Conservation (phyloP, 306 rosid species). For the Vigna reflexopilosa region DNA sequence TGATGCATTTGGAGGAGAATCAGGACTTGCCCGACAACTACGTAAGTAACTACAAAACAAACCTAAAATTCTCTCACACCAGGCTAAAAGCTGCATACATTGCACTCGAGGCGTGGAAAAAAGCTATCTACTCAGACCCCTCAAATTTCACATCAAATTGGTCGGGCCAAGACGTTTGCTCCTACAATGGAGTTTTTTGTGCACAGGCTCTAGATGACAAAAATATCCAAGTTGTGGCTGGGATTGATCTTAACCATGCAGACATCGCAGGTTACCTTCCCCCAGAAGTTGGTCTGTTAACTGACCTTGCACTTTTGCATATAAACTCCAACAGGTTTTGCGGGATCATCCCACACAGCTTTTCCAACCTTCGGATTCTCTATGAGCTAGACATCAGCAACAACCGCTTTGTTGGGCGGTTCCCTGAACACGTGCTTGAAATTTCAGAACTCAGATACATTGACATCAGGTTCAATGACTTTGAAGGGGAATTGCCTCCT, state of each 20-base stretch:
- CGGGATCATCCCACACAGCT: slow-evolving; percentile 68
- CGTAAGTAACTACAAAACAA: slow-evolving; percentile 18
- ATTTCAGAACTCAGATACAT: slow-evolving; percentile 55
- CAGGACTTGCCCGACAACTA: slow-evolving; percentile 56
- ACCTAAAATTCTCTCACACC: slow-evolving; percentile 38
- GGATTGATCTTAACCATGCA: slow-evolving; percentile 77
- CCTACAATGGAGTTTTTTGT: slow-evolving; percentile 73
- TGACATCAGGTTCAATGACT: slow-evolving; percentile 72
- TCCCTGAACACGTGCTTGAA: slow-evolving; percentile 57
- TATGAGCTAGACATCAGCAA: slow-evolving; percentile 75
- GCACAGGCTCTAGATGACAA: slow-evolving; percentile 60
- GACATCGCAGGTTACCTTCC: slow-evolving; percentile 87
- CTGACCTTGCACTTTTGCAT: slow-evolving; percentile 73
- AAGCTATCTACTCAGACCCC: slow-evolving; percentile 76
- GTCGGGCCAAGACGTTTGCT: slow-evolving; percentile 76
- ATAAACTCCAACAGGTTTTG: slow-evolving; percentile 81
- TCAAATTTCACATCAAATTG: slow-evolving; percentile 60
- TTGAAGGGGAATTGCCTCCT: slow-evolving; percentile 69
- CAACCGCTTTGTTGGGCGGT: slow-evolving; percentile 80
- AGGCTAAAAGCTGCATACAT: slow-evolving; percentile 68
- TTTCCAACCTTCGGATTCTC: slow-evolving; percentile 55
- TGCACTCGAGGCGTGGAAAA: slow-evolving; percentile 76
- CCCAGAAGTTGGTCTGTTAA: slow-evolving; percentile 62
- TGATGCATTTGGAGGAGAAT: slow-evolving; percentile 45
- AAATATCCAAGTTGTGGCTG: slow-evolving; percentile 66